Base-by-base conservation (phyloP, 1,139 yeast species). In the Debaryomycetaceae sp. region DNA sequence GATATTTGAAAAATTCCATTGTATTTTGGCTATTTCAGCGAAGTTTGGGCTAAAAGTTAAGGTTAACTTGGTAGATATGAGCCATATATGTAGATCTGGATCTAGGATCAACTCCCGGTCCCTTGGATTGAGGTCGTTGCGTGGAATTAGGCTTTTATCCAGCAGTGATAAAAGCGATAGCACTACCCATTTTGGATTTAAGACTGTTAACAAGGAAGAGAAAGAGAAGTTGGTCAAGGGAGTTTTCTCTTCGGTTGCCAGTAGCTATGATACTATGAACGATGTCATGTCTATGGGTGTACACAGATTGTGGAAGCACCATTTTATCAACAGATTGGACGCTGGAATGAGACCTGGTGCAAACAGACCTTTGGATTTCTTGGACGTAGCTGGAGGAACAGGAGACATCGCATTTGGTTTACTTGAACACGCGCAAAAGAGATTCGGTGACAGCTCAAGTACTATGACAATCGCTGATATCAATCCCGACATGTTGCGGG, bases 331-430 rank as follows among this genome's bases (percentile, higher is more conserved):
- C 52, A 79, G 89, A 51, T 70, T 92, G 45, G 97, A 92, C 57
- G 96, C 97, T 32, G 99, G 99, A 33, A 82, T 81, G 73, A 79
- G 98, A 56, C 91, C 96, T 4, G 95, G 92, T 34, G 81, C 89
- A 7, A 58, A 58, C 33, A 77, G 81, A 50, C 96, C 96, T 1
- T 71, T 92, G 56, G 80, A 83, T 47, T 91, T 92, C 56, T 73
- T 92, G 47, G 99, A 92, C 64, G 98, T 94, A 41, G 99, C 98
- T 30, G 99, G 98, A 43, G 99, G 99, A 26, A 89, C 98, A 13
- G 99, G 98, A 35, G 99, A 92, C 59, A 91, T 92, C 64, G 98
- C 98, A 1, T 89, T 89, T 66, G 94, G 98, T 5, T 75, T 94
- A 46, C 70, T 92, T 48, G 96, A 91, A 53, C 96, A 92, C 59